Conservation (phyloP, 1,284 basidiomycete species). For the Entoloma clypeatum region DNA sequence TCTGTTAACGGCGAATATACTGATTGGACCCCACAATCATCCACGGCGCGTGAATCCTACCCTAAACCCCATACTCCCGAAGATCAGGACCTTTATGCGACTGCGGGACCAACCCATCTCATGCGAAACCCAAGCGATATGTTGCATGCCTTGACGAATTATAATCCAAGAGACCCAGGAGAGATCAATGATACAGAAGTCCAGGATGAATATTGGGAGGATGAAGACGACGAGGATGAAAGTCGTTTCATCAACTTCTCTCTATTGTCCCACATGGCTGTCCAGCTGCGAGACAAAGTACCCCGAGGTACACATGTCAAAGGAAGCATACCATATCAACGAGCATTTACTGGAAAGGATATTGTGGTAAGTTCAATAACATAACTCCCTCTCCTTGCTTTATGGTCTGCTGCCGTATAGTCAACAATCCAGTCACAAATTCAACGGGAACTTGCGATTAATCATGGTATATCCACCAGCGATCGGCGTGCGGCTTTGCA, state of each 20-base stretch:
- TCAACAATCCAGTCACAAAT: slow-evolving; percentile 82
- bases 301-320: slow-evolving; percentile 86
- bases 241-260: slow-evolving; percentile 81
- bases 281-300: slow-evolving; percentile 84
- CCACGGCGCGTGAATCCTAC: slow-evolving; percentile 8
- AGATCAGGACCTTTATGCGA: slow-evolving; percentile 6
- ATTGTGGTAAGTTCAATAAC: slow-evolving; percentile 71
- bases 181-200: slow-evolving; percentile 12
- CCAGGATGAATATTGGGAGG: slow-evolving; percentile 35
- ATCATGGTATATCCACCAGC: slow-evolving; percentile 63
- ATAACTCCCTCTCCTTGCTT: slow-evolving; percentile 77
- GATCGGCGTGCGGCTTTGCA: slow-evolving; percentile 82
- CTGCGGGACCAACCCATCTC: slow-evolving; percentile 14
- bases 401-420: slow-evolving; percentile 74
- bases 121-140: slow-evolving; percentile 34
- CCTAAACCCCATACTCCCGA: slow-evolving; percentile 6
- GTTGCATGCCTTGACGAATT: slow-evolving; percentile 31
- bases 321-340: slow-evolving; percentile 81
- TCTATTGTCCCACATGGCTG: slow-evolving; percentile 83
- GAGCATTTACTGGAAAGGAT: slow-evolving; percentile 89
- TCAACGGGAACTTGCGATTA: slow-evolving; percentile 62
- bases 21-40: slow-evolving; percentile 8
- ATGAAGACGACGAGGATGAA: slow-evolving; percentile 76
- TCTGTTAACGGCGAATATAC: slow-evolving; percentile 11
- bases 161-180: slow-evolving; percentile 23